These are phyloP conservation scores for Rhododendron henanense DNA, from an alignment of 148 eudicot genomes.

Conservation along the genomic window DNA sequence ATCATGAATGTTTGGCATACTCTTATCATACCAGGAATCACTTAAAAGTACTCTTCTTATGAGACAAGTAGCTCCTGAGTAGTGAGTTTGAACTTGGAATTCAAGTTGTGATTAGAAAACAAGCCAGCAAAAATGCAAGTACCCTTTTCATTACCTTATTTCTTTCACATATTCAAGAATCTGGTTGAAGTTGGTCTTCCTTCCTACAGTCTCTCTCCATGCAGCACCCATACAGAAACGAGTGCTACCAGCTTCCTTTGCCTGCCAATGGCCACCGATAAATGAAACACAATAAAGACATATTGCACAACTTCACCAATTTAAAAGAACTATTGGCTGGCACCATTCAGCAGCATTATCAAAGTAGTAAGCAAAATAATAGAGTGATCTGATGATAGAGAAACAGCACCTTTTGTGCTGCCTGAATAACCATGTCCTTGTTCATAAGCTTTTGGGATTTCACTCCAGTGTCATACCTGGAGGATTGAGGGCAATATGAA, in stretches of 20 bases:
- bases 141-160: conserved; percentile 54
- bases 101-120: background rate
- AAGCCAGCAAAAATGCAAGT: background rate
- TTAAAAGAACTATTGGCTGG: background rate
- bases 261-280: conserved; percentile 41
- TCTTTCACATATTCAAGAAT: conserved; percentile 98
- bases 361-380: background rate
- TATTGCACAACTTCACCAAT: background rate
- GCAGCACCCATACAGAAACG: conserved; percentile 99
- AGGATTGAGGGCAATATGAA: conserved; percentile 95
- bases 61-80: background rate
- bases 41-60: background rate
- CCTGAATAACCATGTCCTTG: conserved; percentile 75
- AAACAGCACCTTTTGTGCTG: conserved; percentile 67
- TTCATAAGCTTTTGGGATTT: conserved; percentile 80
- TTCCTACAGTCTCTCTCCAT: conserved; percentile 95
- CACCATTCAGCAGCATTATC: background rate
- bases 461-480: conserved; percentile 79
- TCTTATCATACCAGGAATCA: too few species aligned
- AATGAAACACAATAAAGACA: background rate
- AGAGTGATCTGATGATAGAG: background rate
- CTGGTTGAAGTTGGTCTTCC: conserved; percentile 95
- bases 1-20: background rate
- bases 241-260: conserved; percentile 98
- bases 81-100: background rate